phyloP scores from a whole-genome alignment of 2,329 filamentous ascomycete species.

The Cyanodermella asteris region DNA sequence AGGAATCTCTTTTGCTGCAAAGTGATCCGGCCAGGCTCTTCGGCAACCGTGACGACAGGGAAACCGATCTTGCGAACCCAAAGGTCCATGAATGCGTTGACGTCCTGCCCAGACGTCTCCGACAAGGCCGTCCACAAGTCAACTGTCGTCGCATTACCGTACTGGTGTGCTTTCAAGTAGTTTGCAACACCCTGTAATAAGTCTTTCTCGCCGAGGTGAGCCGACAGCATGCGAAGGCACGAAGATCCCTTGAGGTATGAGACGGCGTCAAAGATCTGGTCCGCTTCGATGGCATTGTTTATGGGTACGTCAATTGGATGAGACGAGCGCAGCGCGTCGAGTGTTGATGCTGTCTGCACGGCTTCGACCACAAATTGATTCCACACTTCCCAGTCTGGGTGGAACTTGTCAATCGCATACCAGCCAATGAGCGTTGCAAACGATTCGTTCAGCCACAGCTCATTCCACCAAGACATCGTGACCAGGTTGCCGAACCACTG shows the following conservation, averaged over 20 bases:
- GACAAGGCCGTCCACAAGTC: constrained; percentile 59
- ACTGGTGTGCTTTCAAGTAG: constrained; percentile 75
- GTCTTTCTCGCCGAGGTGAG: constrained; percentile 65
- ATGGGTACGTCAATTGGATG: constrained; percentile 95
- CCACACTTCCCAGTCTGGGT: constrained; percentile 97
- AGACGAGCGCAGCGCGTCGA: constrained; percentile 76
- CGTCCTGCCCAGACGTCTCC: constrained; percentile 2
- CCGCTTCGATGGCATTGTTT: constrained; percentile 78
- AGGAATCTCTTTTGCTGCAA: constrained; percentile 78
- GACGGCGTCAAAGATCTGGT: constrained; percentile 88
- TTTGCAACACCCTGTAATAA: constrained; percentile 79
- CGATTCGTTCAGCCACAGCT: constrained; percentile 81
- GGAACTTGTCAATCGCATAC: constrained; percentile 73
- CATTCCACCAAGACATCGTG: constrained; percentile 85
- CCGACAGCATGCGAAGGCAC: constrained; percentile 86
- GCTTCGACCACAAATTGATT: constrained; percentile 92
- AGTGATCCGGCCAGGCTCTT: constrained; percentile 61
- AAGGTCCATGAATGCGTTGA: constrained; percentile 28
- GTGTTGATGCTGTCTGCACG: constrained; percentile 72
- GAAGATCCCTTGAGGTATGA: constrained; percentile 94
- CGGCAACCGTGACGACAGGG: constrained; percentile 67
- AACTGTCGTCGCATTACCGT: constrained; percentile 74
- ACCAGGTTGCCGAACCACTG: constrained; percentile 94
- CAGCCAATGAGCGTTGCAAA: constrained; percentile 98
- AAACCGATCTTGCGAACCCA: constrained; percentile 96